Base-by-base conservation (phyloP, 495 filamentous ascomycete species). In the Cenococcum geophilum region DNA sequence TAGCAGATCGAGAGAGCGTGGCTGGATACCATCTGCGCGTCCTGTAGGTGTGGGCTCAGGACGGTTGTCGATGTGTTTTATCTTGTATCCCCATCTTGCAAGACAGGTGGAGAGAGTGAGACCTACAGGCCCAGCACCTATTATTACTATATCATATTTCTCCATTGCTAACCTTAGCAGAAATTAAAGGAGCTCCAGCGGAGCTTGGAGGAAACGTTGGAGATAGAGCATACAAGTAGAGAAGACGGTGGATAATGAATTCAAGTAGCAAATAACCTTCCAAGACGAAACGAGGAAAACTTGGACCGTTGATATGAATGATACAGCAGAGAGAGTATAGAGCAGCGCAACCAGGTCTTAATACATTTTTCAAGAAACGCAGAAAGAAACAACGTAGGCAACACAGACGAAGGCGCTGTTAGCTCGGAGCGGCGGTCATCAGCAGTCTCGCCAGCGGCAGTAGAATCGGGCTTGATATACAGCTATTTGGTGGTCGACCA, bases 91-190 rank as follows among this genome's bases (percentile, higher is more conserved):
- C 82, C 82, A 86, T 69, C 84, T 75, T 49, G 80, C 82, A 63
- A 87, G 85, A 73, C 87, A 91, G 18, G 90, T 87, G n/a, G 88
- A 91, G 14, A 96, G 80, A 68, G 92, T 82, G 56, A 95, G 80
- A 43, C 91, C 91, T 32, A 89, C 89, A n/a, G 91, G 90, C 35
- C 91, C 90, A 52, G 91, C 91, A 61, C 91, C 91, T 59, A 96
- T 78, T 68, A 96, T 91, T 68, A 95, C 89, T 61, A 87, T 83
- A 66, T 89, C 86, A 72, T 85, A 85, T 16, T 73, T 79, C 55
- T 82, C 79, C 63, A 75, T 57, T 5, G 59, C 21, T 16, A 23
- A 20, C 5, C 23, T 25, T 52, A 32, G 21, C n/a, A 25, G 23
- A 4, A 20, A 23, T n/a, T 52, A 16, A 52, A 25, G 20, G 8